Base-by-base conservation (phyloP, 2,329 filamentous ascomycete species). In the Epichloe scottii region DNA sequence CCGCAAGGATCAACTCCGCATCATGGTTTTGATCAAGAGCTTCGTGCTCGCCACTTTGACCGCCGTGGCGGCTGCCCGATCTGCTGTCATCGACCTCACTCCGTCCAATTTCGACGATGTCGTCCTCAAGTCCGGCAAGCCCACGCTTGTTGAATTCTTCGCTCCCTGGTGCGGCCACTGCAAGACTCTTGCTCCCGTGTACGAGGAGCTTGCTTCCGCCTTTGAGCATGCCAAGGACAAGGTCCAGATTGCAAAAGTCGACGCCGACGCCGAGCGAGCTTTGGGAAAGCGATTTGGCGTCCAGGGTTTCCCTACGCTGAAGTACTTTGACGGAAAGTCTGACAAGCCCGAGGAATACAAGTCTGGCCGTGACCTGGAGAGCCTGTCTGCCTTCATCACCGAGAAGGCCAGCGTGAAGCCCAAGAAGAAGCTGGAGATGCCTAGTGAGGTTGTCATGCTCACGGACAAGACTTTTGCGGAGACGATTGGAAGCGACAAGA, bases 91-190 rank as follows among this genome's bases (percentile, higher is more conserved):
- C 61, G 91, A 97, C 68, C 84, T 98, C 55, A 82, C 86, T 54
- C 89, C 91, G 51, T 74, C 75, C 62, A 98, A 96, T 76, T 98
- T 98, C 68, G 91, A 97, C 74, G 73, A 84, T 46, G 77, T 95
- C 51, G 89, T 95, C 57, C 77, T 95, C 54, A 82, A 94, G 67
- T 91, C 87, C 44, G 89, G 89, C 69, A 97, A 95, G 75, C 91
- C 93, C 42, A 90, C 93, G 0, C 83, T 98, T 26, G 89, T 97
- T 61, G 90, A 97, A 69, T 98, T 98, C 79, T 97, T 95, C 66
- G 93, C 93, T 35, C 90, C 91, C 23, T 98, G 93, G 93, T 98
- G 93, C 65, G 94, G 93, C 34, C 93, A 98, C 78, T 98, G 93
- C 88, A 97, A 97, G 80, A 95, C 75, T 64, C 85, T 98, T 35